phyloP scores from a whole-genome alignment of 2,329 filamentous ascomycete species.

The Elsinoe perseae region DNA sequence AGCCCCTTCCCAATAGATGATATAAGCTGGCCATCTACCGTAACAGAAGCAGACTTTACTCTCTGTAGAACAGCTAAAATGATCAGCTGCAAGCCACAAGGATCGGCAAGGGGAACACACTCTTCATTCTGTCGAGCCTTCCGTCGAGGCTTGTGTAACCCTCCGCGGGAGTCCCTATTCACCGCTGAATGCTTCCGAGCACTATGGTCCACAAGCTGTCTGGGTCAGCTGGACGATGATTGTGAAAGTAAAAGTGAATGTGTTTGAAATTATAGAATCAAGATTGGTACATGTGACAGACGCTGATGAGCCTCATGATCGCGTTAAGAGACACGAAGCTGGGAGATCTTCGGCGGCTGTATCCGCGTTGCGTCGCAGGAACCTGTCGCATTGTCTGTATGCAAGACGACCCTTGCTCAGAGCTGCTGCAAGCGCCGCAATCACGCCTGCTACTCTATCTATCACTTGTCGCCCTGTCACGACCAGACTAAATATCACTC shows the following conservation, averaged over 20 bases:
- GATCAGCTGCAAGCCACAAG: slow-evolving; percentile 22
- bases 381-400: slow-evolving; percentile 3
- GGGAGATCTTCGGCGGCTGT: neutral
- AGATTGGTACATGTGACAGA: slow-evolving; percentile 12
- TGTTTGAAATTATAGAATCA: neutral
- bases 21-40: slow-evolving; percentile 81
- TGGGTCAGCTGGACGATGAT: slow-evolving; percentile 3
- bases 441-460: neutral
- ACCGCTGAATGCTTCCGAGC: neutral
- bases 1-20: slow-evolving; percentile 87
- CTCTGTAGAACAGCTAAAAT: slow-evolving; percentile 76
- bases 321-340: neutral
- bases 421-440: slow-evolving; percentile 14
- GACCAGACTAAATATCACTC: neutral
- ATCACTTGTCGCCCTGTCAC: neutral
- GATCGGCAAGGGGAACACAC: slow-evolving; percentile 25
- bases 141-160: slow-evolving; percentile 2
- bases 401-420: neutral
- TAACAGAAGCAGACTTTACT: slow-evolving; percentile 90
- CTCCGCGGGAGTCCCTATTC: neutral
- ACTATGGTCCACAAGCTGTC: neutral
- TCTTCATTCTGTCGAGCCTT: slow-evolving; percentile 32
- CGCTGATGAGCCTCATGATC: slow-evolving; percentile 7
- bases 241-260: neutral
- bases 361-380: slow-evolving; percentile 2